These are phyloP conservation scores for Cryptococcus sp. DNA, from an alignment of 1,284 basidiomycete species.

Conservation along the genomic window DNA sequence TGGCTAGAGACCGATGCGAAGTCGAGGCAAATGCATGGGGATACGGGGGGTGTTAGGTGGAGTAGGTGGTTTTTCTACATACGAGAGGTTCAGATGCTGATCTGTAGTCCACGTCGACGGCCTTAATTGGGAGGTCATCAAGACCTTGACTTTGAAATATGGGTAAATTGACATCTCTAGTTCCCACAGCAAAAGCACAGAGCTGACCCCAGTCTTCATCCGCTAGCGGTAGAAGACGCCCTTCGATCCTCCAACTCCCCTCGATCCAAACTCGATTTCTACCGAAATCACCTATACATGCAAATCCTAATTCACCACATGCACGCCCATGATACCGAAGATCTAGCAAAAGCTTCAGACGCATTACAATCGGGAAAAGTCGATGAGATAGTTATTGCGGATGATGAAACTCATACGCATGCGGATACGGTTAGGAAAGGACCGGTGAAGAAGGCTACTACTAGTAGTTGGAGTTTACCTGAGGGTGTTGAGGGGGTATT, in stretches of 20 bases:
- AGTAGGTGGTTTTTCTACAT: conserved; percentile 30
- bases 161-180: conserved; percentile 18
- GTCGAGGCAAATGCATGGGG: conserved; percentile 26
- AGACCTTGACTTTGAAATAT: conserved; percentile 40
- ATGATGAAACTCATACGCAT: conserved; percentile 3
- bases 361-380: conserved; percentile 10
- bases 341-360: conserved; percentile 18
- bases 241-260: conserved; percentile 40
- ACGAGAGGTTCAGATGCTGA: background rate
- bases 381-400: background rate
- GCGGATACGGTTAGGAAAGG: background rate
- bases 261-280: conserved; percentile 48
- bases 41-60: conserved; percentile 38
- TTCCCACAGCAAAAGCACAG: background rate
- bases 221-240: conserved; percentile 47
- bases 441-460: conserved; percentile 2
- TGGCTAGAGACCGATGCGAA: conserved; percentile 39
- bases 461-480: conserved; percentile 26
- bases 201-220: conserved; percentile 36
- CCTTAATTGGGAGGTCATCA: conserved; percentile 47
- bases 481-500: conserved; percentile 47
- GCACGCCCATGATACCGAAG: conserved; percentile 27
- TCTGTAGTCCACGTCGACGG: conserved; percentile 45
- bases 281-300: conserved; percentile 45
- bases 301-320: conserved; percentile 47